Conservation (phyloP, 148 eudicot genomes). For the Mesembryanthemum crystallinum region DNA sequence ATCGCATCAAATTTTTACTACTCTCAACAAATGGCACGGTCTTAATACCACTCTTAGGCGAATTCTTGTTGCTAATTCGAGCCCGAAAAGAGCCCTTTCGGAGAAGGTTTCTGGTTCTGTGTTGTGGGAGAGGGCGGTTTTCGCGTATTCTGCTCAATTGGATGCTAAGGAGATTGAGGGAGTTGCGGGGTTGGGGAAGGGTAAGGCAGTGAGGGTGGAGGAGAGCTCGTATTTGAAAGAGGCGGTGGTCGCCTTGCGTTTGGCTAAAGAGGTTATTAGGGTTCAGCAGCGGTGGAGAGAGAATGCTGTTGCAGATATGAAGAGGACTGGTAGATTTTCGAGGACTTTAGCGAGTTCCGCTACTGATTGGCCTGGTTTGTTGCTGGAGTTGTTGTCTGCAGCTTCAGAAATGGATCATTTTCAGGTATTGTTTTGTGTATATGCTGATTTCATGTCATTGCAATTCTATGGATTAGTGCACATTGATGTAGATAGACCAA, state of each 20-base stretch:
- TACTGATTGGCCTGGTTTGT: constrained; percentile 90
- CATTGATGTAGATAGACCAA: no score
- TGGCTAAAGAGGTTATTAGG: constrained; percentile 81
- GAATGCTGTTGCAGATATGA: constrained; percentile 67
- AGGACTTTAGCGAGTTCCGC: constrained; percentile 68
- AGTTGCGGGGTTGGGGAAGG: constrained; percentile 41
- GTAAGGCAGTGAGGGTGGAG: constrained; percentile 46
- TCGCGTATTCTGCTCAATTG: constrained; percentile 43
- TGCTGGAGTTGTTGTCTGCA: constrained; percentile 77
- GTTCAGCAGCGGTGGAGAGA: constrained; percentile 76
- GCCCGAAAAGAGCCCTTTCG: constrained; percentile 25
- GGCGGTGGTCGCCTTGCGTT: constrained; percentile 59
- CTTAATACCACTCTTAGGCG: constrained; percentile 46
- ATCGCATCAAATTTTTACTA: constrained; percentile 68
- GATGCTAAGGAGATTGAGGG: constrained; percentile 47
- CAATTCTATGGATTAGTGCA: no score
- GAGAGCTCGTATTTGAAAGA: constrained; percentile 69
- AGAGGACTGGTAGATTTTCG: constrained; percentile 69
- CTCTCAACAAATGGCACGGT: constrained; percentile 77
- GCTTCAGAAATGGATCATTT: constrained; percentile 80
- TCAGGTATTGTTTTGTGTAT: constrained; percentile 52
- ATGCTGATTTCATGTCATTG: no score
- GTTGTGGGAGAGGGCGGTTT: constrained; percentile 79
- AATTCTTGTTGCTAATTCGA: constrained; percentile 29
- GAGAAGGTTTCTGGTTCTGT: constrained; percentile 41